Evolutionary conservation across 139 green algal species (phyloP).

Genomic region (Desmodesmus armatus): DNA sequence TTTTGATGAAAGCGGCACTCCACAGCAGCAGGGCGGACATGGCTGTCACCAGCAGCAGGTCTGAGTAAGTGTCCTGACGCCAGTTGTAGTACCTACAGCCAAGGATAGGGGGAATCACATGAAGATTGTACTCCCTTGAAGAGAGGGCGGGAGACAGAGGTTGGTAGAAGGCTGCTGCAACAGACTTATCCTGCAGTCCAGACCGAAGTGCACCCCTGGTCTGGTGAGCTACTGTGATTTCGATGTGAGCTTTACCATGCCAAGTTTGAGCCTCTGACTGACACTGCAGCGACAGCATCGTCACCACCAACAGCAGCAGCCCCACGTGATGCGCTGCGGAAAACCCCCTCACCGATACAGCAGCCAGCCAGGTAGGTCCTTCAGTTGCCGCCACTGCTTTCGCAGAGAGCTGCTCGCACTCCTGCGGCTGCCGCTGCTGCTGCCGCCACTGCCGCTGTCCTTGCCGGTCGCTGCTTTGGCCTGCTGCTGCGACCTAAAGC

Average conservation of each 20-base stretch:
- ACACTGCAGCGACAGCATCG: background rate
- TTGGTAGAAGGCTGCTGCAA: too few species aligned
- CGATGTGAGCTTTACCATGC: background rate
- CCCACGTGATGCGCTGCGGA: background rate
- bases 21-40: background rate
- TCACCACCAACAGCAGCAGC: background rate
- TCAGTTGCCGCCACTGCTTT: background rate
- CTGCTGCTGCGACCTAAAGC: background rate
- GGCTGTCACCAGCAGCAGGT: conserved; percentile 5
- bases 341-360: background rate
- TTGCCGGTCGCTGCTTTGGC: background rate
- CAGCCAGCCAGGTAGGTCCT: background rate
- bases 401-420: conserved; percentile 1
- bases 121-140: too few species aligned
- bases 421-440: background rate
- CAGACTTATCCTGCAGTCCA: too few species aligned
- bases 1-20: background rate
- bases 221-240: background rate
- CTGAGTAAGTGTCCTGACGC: background rate
- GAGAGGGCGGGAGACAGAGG: too few species aligned
- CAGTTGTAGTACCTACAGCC: conserved; percentile 51
- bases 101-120: too few species aligned
- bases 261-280: background rate
- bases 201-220: too few species aligned
- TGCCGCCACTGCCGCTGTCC: background rate